Evolutionary conservation across 179 eudicot genomes (phyloP).

Genomic region (Carnegiea gigantea): DNA sequence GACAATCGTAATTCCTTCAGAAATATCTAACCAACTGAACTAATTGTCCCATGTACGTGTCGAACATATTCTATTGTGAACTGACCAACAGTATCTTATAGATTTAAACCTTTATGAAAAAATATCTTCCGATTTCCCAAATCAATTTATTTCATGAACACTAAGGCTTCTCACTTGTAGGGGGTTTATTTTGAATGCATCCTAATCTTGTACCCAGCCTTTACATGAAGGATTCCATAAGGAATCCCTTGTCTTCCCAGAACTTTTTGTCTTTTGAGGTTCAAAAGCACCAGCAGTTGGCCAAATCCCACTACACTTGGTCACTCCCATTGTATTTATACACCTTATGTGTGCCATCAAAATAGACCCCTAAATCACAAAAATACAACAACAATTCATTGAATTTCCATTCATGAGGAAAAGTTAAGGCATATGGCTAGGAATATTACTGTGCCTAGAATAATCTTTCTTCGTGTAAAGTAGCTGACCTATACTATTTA

Average conservation of each 20-base stretch:
- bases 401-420: neutral
- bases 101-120: neutral
- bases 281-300: conserved; percentile 20
- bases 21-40: too few relatives aligned
- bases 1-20: too few relatives aligned
- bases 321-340: neutral
- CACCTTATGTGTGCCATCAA: neutral
- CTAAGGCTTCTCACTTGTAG: neutral
- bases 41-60: too few relatives aligned
- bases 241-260: neutral
- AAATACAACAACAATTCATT: neutral
- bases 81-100: neutral
- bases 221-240: conserved; percentile 16
- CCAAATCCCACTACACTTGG: conserved; percentile 10
- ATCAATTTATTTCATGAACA: neutral
- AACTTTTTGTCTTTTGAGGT: conserved; percentile 23
- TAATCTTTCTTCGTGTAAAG: neutral
- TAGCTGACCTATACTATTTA: neutral
- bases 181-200: conserved; percentile 17
- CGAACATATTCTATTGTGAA: too few relatives aligned
- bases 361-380: neutral
- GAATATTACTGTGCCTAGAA: neutral
- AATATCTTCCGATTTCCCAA: neutral
- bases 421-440: neutral
- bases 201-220: conserved; percentile 12